Conservation (phyloP, 2,329 filamentous ascomycete genomes). For the Fusarium incarnatum region DNA sequence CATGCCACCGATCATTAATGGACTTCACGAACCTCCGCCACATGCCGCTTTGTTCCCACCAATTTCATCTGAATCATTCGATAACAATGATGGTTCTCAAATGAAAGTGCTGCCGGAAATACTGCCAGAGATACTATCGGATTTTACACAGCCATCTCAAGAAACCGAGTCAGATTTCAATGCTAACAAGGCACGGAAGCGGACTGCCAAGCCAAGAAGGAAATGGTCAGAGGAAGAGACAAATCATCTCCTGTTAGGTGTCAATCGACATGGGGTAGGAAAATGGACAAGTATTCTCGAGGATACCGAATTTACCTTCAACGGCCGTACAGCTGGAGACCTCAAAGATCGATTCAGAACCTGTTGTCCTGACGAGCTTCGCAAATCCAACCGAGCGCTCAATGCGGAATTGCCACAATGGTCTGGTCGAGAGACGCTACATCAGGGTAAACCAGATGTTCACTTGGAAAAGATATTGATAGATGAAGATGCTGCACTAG, state of each 20-base stretch:
- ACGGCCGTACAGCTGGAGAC: slow-evolving; percentile 70
- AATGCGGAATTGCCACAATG: slow-evolving; percentile 41
- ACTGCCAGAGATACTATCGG: slow-evolving; percentile 52
- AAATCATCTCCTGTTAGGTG: slow-evolving; percentile 69
- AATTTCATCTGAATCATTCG: slow-evolving; percentile 68
- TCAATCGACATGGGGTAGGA: slow-evolving; percentile 71
- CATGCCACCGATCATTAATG: slow-evolving; percentile 74
- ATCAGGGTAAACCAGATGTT: slow-evolving; percentile 60
- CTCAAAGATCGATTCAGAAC: slow-evolving; percentile 75
- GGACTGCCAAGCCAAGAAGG: slow-evolving; percentile 67
- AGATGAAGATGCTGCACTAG: slow-evolving; percentile 53
- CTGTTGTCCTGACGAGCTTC: slow-evolving; percentile 72
- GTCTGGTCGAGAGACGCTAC: slow-evolving; percentile 46
- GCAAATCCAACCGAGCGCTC: slow-evolving; percentile 54
- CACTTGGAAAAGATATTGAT: slow-evolving; percentile 69
- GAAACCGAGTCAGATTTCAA: slow-evolving; percentile 48
- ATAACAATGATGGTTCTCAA: slow-evolving; percentile 59
- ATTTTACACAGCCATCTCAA: slow-evolving; percentile 53
- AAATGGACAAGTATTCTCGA: slow-evolving; percentile 74
- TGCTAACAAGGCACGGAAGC: slow-evolving; percentile 60
- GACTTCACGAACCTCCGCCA: slow-evolving; percentile 71
- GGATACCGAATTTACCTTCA: slow-evolving; percentile 70
- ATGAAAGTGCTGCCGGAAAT: slow-evolving; percentile 58
- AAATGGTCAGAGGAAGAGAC: slow-evolving; percentile 76
- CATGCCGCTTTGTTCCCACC: slow-evolving; percentile 72